Base-by-base conservation (phyloP, 2,329 filamentous ascomycete genomes). In the Aspergillus ochraceoroseus region DNA sequence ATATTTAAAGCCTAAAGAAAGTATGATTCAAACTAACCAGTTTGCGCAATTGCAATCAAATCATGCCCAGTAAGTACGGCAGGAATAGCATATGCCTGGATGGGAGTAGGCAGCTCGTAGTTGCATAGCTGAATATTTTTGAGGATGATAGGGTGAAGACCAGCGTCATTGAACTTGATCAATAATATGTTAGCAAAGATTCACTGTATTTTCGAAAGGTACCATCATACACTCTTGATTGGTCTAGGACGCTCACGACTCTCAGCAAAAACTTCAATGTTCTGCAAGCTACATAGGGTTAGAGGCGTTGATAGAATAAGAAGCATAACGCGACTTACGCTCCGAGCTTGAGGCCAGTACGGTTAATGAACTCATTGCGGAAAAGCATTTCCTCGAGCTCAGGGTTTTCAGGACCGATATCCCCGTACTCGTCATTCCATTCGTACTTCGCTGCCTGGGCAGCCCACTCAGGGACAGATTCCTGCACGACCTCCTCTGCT, bases 31-130 rank as follows among this genome's bases (percentile, higher is more conserved):
- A 5, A 26, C 31, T 5, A 71, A 94, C 90, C 90, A 32, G 92
- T 98, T 67, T 96, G 90, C 6, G 92, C 88, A 55, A 92, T 80
- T 2, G 83, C 89, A 51, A 96, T 86, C 19, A 96, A 72, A 64
- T 98, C 92, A 51, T 85, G 72, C 1, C 85, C 85, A 34, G 76
- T 70, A 14, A 85, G 67, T 29, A 96, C 81, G 0, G 89, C 82
- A 0, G 92, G 88, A 19, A 96, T 78, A 3, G 80, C 82, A 61
- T 86, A 95, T 13, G 79, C 78, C 61, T 98, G 92, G 25, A 98
- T 92, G 0, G 89, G 86, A 0, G 92, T 96, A 0, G 89, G 87
- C 1, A 67, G 57, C 0, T 69, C 62, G 58, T 94, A 96, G 1
- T 80, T 76, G 46, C 80, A 82, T 2, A 89, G 72, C 45, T 78